A percentile compares a stretch with the other conserved stretches of the same genome.
Conservation (phyloP, 2,329 filamentous ascomycete species). For the Cytospora leucostoma region DNA sequence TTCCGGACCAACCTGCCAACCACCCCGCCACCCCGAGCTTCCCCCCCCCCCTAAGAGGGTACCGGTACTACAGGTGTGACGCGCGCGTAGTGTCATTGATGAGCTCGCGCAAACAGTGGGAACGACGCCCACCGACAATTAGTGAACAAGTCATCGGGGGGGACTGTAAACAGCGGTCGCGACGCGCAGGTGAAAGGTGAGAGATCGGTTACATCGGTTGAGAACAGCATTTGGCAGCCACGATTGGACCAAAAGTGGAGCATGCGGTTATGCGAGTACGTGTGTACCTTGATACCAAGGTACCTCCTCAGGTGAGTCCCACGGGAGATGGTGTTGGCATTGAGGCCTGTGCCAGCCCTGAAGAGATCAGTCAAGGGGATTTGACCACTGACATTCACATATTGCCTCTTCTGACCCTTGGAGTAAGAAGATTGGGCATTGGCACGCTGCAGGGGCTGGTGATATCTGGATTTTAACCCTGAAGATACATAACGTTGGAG, state of each 20-base stretch:
- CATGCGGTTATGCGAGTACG: background rate
- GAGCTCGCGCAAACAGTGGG: background rate
- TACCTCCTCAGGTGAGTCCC: too few relatives aligned
- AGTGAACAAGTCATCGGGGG: background rate
- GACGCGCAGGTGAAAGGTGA: background rate
- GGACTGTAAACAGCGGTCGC: background rate
- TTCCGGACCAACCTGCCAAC: too few relatives aligned
- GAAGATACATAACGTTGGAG: constrained; percentile 14
- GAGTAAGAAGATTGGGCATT: background rate
- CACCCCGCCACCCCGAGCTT: background rate
- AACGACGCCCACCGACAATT: background rate
- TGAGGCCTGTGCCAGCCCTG: background rate
- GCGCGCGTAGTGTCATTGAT: background rate
- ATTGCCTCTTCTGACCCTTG: constrained; percentile 15
- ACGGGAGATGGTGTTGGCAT: too few relatives aligned
- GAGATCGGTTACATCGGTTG: background rate
- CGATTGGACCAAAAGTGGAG: background rate
- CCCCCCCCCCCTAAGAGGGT: too few relatives aligned
- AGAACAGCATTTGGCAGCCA: background rate
- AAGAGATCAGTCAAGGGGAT: constrained; percentile 5
- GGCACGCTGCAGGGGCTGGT: constrained; percentile 12
- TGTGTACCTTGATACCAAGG: background rate
- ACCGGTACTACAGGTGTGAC: background rate
- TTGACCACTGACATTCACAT: constrained; percentile 8
- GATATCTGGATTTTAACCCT: constrained; percentile 10